Base-by-base conservation (phyloP, 2,329 filamentous ascomycete genomes). In the Cladosporium sp. region DNA sequence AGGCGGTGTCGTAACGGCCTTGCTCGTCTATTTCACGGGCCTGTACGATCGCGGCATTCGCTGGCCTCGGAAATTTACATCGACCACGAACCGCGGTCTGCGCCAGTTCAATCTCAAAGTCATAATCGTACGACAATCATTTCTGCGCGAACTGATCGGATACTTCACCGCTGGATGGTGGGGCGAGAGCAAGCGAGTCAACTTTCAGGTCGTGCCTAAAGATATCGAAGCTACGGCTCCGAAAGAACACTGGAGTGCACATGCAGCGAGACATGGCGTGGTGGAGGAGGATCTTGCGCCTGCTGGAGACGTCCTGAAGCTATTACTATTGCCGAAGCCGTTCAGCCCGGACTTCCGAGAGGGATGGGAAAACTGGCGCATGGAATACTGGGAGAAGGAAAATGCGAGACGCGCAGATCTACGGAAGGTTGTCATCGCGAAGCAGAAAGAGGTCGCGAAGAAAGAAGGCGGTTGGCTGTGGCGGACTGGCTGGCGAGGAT, bases 371-470 rank as follows among this genome's bases (percentile, higher is more conserved):
- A 84, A 94, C 18, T 99, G 96, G 78, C 86, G 95, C 62, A 89
- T 90, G 37, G 93, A 97, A 67, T 99, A 97, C 79, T 99, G 95
- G 95, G 94, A 97, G 72, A 89, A 89, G 67, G 95, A 99, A 78
- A 99, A 99, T 75, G 92, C 96, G 77, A 89, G 94, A 2, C 88
- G 95, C 14, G 86, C 89, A 2, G 80, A 91, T 65, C 81, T 97
- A 28, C 85, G 92, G 26, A 80, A 84, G 52, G 91, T 91, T 74
- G 81, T 97, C 59, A 86, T 88, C 68, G 85, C 88, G 61, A 85
- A 86, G 35, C 89, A 93, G 71, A 84, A 85, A 21, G 87, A 89
- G 67, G 80, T 91, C 16, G 88, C 89, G n/a, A 88, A 86, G 74
- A 81, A 88, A 70, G 83, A 89, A 68, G 88, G 90, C 61, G 86